Percentiles rank a stretch among this genome's conserved stretches.
These are phyloP conservation scores for Kuraishia piskuri DNA, from an alignment of 805 yeast species.

Conservation along the genomic window DNA sequence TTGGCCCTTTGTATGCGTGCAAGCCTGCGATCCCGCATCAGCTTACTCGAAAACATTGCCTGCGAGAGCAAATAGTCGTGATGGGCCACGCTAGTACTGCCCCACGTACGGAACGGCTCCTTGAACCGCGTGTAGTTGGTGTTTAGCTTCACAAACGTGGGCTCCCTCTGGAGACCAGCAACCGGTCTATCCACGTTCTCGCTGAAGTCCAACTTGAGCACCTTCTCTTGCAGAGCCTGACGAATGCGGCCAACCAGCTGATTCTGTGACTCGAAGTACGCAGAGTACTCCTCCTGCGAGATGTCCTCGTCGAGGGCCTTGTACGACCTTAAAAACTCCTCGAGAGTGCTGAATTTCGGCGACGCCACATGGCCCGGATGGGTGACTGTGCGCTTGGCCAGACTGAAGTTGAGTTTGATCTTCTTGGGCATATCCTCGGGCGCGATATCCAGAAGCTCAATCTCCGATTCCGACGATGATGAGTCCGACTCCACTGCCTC, in stretches of 20 bases:
- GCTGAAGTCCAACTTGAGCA: constrained; percentile 34
- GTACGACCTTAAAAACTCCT: constrained; percentile 43
- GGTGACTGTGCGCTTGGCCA: constrained; percentile 41
- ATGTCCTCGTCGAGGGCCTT: constrained; percentile 55
- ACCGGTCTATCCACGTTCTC: constrained; percentile 37
- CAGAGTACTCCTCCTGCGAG: constrained; percentile 49
- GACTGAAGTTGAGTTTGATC: constrained; percentile 23
- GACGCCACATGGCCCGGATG: constrained; percentile 50
- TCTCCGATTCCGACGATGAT: not conserved
- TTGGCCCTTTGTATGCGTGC: constrained; percentile 60
- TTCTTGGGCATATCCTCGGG: constrained; percentile 11
- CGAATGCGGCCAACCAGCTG: constrained; percentile 32
- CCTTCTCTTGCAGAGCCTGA: constrained; percentile 35
- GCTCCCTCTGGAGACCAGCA: constrained; percentile 27
- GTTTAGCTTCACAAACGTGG: constrained; percentile 27
- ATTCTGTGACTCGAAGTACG: constrained; percentile 45
- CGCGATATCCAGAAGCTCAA: not conserved
- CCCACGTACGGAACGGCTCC: constrained; percentile 28
- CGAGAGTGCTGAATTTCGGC: constrained; percentile 35
- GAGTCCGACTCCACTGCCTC: not conserved
- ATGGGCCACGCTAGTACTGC: constrained; percentile 34
- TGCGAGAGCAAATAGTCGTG: constrained; percentile 73
- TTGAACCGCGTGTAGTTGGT: constrained; percentile 20
- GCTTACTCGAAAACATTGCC: constrained; percentile 59
- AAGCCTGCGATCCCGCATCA: constrained; percentile 57